These are phyloP conservation scores for Syzygium syzygioides DNA, from an alignment of 441 rosid genomes.

Conservation along the genomic window DNA sequence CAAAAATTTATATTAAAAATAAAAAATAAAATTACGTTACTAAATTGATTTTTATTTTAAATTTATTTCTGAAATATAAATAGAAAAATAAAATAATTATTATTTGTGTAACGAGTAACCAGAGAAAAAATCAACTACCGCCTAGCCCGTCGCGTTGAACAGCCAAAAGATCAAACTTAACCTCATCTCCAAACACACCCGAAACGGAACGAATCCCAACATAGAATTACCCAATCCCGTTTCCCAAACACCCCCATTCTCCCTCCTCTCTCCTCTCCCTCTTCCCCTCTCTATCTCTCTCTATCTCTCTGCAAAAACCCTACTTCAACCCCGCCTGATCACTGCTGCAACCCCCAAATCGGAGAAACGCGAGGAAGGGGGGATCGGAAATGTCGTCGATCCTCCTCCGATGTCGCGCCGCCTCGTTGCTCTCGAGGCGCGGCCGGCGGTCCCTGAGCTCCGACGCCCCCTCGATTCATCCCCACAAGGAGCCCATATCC, in stretches of 20 bases:
- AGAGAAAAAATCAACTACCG: not conserved
- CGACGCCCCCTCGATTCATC: constrained; percentile 21
- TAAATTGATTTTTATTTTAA: too few species aligned
- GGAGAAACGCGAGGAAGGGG: not conserved
- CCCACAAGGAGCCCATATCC: constrained; percentile 28
- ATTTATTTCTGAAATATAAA: too few species aligned
- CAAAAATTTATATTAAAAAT: too few species aligned
- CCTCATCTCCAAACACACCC: not conserved
- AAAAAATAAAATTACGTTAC: rapidly evolving
- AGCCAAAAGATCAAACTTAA: not conserved
- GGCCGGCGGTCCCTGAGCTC: constrained; percentile 29
- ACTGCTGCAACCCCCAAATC: not conserved
- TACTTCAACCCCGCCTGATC: constrained; percentile 6
- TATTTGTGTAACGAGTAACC: rapidly evolving
- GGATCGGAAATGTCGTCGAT: constrained; percentile 29
- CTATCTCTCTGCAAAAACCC: constrained; percentile 18
- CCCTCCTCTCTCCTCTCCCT: not conserved
- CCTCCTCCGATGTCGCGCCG: constrained; percentile 30
- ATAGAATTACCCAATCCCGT: not conserved
- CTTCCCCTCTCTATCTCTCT: not conserved
- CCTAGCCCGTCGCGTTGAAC: not conserved
- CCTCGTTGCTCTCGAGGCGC: constrained; percentile 9
- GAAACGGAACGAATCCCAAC: not conserved
- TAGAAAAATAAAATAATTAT: too few species aligned
- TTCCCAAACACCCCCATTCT: constrained; percentile 18